A percentile compares a stretch with the other conserved stretches of the same genome.
These are phyloP conservation scores for Suillus placidus DNA, from an alignment of 768 basidiomycete genomes.

Conservation along the genomic window DNA sequence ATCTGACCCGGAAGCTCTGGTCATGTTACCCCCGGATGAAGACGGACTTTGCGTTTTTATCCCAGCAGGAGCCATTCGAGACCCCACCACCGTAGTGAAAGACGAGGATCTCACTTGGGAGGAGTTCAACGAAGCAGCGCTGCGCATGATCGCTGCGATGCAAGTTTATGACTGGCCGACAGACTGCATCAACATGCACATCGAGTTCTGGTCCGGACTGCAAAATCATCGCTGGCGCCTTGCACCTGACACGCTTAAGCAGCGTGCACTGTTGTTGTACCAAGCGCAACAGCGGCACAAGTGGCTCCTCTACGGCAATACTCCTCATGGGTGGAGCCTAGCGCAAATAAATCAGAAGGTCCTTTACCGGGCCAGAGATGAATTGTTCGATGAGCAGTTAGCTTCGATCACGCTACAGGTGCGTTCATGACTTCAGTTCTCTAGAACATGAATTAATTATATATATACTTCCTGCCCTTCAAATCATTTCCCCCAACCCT, in stretches of 20 bases:
- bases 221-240: conserved; percentile 11
- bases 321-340: background rate
- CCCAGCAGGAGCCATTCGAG: too few relatives aligned
- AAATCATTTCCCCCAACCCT: too few relatives aligned
- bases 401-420: too few relatives aligned
- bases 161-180: conserved; percentile 12
- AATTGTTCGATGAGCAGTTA: background rate
- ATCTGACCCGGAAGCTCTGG: too few relatives aligned
- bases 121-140: conserved; percentile 7
- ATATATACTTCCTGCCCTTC: too few relatives aligned
- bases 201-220: conserved; percentile 14
- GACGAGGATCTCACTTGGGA: conserved; percentile 7
- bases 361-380: background rate
- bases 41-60: too few relatives aligned
- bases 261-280: conserved; percentile 18
- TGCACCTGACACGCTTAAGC: background rate
- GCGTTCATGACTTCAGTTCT: too few relatives aligned
- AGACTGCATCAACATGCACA: conserved; percentile 14
- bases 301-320: conserved; percentile 7
- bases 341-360: conserved; percentile 6
- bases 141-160: conserved; percentile 19
- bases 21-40: too few relatives aligned
- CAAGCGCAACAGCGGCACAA: conserved; percentile 16
- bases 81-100: too few relatives aligned
- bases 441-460: too few relatives aligned